Conservation (phyloP, 371 early-diverging fungal species). For the Syncephalastrum monosporum region DNA sequence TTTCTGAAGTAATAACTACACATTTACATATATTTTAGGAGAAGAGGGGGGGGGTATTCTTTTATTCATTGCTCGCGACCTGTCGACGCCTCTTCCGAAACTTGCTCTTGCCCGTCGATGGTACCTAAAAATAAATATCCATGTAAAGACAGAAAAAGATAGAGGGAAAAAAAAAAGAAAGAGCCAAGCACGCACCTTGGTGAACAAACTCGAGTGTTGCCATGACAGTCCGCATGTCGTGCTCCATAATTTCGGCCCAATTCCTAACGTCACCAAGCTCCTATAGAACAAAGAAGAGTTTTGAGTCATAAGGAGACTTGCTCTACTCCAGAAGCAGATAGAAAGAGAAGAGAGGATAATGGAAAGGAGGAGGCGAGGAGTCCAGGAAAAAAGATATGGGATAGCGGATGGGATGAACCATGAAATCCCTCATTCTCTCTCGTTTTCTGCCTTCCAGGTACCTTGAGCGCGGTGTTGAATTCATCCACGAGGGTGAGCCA, state of each 20-base stretch:
- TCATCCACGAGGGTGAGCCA: conserved; percentile 61
- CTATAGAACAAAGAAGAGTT: conserved; percentile 22
- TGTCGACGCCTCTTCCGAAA: too few relatives aligned
- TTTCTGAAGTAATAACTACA: conserved; percentile 11
- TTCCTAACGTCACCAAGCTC: conserved; percentile 82
- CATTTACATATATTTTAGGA: too few relatives aligned
- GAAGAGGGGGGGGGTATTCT: too few relatives aligned
- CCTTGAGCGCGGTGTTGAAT: conserved; percentile 64
- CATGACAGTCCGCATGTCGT: conserved; percentile 29
- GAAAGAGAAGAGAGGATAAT: conserved; percentile 1
- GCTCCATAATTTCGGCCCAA: conserved; percentile 65
- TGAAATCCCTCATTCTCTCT: background rate
- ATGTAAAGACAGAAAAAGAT: too few relatives aligned
- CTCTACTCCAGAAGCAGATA: background rate
- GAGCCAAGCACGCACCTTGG: conserved; percentile 14
- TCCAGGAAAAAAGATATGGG: background rate
- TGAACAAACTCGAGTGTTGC: conserved; percentile 31
- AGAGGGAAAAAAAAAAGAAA: too few relatives aligned
- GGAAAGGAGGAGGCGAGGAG: background rate
- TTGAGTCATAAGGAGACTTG: conserved; percentile 1
- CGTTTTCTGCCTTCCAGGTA: conserved; percentile 10
- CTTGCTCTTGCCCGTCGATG: too few relatives aligned
- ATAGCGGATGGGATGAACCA: conserved; percentile 2
- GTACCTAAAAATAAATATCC: too few relatives aligned
- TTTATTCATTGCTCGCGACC: too few relatives aligned